Evolutionary conservation across 2,329 filamentous ascomycete species (phyloP).

Genomic region (Clonostachys rhizophaga): DNA sequence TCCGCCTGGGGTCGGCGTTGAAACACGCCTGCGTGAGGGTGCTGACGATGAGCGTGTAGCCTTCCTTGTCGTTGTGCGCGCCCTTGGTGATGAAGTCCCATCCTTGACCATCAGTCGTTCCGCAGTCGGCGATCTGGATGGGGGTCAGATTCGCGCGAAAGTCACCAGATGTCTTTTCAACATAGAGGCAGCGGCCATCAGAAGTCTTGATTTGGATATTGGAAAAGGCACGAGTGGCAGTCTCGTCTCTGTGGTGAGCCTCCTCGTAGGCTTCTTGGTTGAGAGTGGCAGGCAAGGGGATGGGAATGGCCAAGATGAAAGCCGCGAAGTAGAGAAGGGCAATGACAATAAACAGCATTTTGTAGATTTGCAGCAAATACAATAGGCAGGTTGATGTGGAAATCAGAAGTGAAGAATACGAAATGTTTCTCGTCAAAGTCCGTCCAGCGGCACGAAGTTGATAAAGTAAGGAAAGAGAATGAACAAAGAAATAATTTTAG

Average conservation of each 20-base stretch:
- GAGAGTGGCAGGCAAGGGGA: too few relatives aligned
- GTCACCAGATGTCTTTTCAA: constrained; percentile 40
- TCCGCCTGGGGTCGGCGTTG: constrained; percentile 50
- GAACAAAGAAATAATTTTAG: too few relatives aligned
- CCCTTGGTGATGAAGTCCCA: constrained; percentile 45
- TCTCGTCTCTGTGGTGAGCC: constrained; percentile 36
- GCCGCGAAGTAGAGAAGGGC: too few relatives aligned
- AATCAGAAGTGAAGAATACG: too few relatives aligned
- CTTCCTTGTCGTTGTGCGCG: constrained; percentile 39
- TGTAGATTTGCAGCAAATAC: too few relatives aligned
- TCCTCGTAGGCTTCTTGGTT: constrained; percentile 16
- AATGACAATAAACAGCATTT: too few relatives aligned
- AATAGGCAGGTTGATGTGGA: too few relatives aligned
- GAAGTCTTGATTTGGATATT: constrained; percentile 37
- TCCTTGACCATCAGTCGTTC: constrained; percentile 29
- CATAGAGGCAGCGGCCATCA: constrained; percentile 37
- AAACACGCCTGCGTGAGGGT: constrained; percentile 53
- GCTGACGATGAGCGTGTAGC: constrained; percentile 47
- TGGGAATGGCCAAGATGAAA: too few relatives aligned
- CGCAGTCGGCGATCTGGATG: constrained; percentile 32
- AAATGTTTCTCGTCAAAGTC: too few relatives aligned
- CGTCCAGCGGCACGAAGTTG: too few relatives aligned
- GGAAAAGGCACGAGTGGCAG: constrained; percentile 36
- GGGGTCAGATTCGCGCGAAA: constrained; percentile 42
- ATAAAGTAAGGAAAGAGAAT: too few relatives aligned